These are phyloP conservation scores for Brassica hybrid DNA, from an alignment of 441 rosid genomes.

Conservation along the genomic window DNA sequence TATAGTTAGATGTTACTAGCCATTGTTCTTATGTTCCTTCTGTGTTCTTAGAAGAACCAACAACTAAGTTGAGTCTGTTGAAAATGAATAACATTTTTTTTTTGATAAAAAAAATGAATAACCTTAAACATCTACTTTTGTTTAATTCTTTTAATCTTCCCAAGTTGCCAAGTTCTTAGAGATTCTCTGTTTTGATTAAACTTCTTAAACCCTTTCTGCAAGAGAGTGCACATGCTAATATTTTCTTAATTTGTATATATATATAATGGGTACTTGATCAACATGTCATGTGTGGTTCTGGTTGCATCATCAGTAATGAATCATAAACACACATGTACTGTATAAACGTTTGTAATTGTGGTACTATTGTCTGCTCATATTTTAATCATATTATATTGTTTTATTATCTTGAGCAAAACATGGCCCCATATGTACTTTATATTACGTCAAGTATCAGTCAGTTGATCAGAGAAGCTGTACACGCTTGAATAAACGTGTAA, in stretches of 20 bases:
- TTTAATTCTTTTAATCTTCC: neutral
- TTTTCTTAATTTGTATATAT: neutral
- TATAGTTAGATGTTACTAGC: conserved; percentile 55
- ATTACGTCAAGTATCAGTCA: neutral
- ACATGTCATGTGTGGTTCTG: conserved; percentile 5
- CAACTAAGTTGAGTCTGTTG: conserved; percentile 28
- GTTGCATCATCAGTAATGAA: neutral
- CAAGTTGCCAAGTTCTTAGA: neutral
- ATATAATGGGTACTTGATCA: neutral
- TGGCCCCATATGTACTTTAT: conserved; percentile 1
- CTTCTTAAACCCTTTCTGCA: neutral
- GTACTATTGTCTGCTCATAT: neutral
- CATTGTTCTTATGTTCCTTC: conserved; percentile 8
- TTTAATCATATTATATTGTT: neutral
- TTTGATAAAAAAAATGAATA: neutral
- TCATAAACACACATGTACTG: conserved; percentile 1
- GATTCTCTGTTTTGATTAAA: neutral
- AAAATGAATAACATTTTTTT: neutral
- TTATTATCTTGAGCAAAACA: neutral
- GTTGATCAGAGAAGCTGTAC: conserved; percentile 3
- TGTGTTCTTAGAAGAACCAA: conserved; percentile 22
- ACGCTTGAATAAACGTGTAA: conserved; percentile 45
- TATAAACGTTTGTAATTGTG: neutral
- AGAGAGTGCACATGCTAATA: neutral
- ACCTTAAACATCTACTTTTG: neutral